Conservation (phyloP, 805 yeast species). For the Monosporozyma aquatica region DNA sequence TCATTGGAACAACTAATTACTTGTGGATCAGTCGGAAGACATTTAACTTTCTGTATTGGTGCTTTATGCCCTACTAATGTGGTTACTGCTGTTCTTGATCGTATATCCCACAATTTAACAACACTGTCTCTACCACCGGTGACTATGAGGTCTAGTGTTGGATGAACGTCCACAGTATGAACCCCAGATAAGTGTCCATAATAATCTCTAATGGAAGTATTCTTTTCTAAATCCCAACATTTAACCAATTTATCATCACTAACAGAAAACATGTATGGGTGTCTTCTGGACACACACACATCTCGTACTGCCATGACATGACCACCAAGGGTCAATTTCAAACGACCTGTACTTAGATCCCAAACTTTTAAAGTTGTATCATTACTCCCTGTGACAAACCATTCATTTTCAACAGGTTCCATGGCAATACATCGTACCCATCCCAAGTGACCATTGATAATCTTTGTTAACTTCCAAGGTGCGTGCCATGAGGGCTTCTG, state of each 20-base stretch:
- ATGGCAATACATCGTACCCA: constrained; percentile 79
- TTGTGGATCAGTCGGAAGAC: constrained; percentile 77
- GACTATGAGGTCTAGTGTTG: constrained; percentile 69
- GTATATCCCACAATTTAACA: constrained; percentile 87
- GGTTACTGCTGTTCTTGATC: constrained; percentile 67
- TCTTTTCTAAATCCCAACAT: constrained; percentile 93
- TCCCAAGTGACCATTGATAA: constrained; percentile 84
- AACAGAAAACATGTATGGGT: constrained; percentile 84
- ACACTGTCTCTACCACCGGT: constrained; percentile 87
- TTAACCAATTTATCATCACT: constrained; percentile 88
- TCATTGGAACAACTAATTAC: constrained; percentile 77
- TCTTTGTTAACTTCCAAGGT: constrained; percentile 64
- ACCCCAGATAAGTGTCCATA: constrained; percentile 93
- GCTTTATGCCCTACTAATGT: constrained; percentile 74
- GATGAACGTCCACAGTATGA: constrained; percentile 76
- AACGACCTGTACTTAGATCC: constrained; percentile 67
- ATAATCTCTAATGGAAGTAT: constrained; percentile 72
- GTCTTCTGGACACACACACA: constrained; percentile 58
- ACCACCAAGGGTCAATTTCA: constrained; percentile 75
- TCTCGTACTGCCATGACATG: constrained; percentile 86
- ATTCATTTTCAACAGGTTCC: constrained; percentile 73
- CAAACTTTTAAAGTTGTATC: constrained; percentile 87
- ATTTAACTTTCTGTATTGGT: constrained; percentile 59
- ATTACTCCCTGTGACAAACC: constrained; percentile 87
- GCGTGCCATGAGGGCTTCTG: constrained; percentile 39